A percentile compares a stretch with the other conserved stretches of the same genome.
Conservation (phyloP, 495 filamentous ascomycete species). For the Penicillium antarcticum region DNA sequence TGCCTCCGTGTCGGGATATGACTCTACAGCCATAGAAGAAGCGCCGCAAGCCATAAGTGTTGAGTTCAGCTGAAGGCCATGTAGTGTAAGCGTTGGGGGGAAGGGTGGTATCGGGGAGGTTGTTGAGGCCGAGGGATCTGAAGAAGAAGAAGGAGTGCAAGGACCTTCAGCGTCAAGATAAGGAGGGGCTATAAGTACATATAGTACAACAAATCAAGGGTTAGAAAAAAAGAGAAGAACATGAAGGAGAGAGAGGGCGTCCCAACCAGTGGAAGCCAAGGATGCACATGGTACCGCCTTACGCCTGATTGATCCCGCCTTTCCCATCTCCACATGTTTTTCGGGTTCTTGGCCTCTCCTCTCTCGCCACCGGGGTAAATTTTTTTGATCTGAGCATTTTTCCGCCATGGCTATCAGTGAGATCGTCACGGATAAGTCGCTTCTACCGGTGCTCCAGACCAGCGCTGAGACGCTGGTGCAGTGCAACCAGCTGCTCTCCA, state of each 20-base stretch:
- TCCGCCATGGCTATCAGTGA: constrained; percentile 50
- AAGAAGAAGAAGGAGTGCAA: not conserved
- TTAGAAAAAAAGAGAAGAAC: constrained; percentile 1
- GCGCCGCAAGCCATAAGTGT: constrained; percentile 45
- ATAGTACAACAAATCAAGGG: constrained; percentile 7
- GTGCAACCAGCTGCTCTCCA: constrained; percentile 67
- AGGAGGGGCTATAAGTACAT: constrained; percentile 10
- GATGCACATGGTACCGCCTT: constrained; percentile 15
- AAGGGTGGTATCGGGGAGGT: constrained; percentile 3
- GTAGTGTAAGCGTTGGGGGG: not conserved
- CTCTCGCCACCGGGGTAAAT: constrained; percentile 4
- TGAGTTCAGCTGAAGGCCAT: constrained; percentile 8
- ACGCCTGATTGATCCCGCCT: constrained; percentile 16
- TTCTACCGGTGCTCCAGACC: constrained; percentile 67
- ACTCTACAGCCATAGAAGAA: constrained; percentile 45
- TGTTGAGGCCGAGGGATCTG: not conserved
- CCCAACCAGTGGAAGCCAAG: constrained; percentile 21
- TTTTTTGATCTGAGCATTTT: not conserved
- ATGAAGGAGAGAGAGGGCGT: constrained; percentile 9
- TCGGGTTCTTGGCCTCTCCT: not conserved
- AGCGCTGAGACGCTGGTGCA: constrained; percentile 68
- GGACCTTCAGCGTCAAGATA: not conserved
- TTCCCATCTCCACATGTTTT: constrained; percentile 1
- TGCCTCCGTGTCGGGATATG: constrained; percentile 30
- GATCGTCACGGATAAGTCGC: constrained; percentile 66